Percentiles rank a stretch among this genome's conserved stretches.
Conservation (phyloP, 2,329 filamentous ascomycete species). For the Epichloe gansuensis region DNA sequence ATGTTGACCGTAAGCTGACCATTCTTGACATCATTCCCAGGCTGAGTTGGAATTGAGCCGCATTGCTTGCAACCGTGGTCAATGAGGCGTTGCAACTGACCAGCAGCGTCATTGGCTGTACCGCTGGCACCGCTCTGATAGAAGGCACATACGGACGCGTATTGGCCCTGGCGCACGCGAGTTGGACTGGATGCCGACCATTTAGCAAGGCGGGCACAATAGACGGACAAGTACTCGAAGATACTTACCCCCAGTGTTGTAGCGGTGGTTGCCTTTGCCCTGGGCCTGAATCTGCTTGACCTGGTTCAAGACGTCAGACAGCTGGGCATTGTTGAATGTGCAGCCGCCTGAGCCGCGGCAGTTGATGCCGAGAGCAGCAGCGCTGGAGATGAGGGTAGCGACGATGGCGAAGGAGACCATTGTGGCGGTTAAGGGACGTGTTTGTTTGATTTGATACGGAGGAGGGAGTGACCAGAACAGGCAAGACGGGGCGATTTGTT, state of each 20-base stretch:
- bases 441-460: not conserved
- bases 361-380: conserved; percentile 9
- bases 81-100: conserved; percentile 7
- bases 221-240: not conserved
- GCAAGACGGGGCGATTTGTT: no score
- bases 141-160: conserved; percentile 9
- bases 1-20: conserved; percentile 11
- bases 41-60: conserved; percentile 9
- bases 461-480: no score
- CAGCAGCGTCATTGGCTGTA: conserved; percentile 7
- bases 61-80: conserved; percentile 9
- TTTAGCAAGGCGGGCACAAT: not conserved
- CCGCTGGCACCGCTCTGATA: conserved; percentile 10
- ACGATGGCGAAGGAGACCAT: conserved; percentile 2
- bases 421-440: not conserved
- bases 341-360: conserved; percentile 11
- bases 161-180: conserved; percentile 9
- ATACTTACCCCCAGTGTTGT: conserved; percentile 6
- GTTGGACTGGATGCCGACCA: conserved; percentile 5
- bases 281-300: conserved; percentile 6
- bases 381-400: conserved; percentile 4
- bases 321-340: conserved; percentile 6
- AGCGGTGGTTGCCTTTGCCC: conserved; percentile 8
- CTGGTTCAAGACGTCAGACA: conserved; percentile 6
- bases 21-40: conserved; percentile 10